Evolutionary conservation across 2,329 filamentous ascomycete species (phyloP), one percentile per base, ranked within the genome.

Genomic region (Ascochyta clinopodiicola): DNA sequence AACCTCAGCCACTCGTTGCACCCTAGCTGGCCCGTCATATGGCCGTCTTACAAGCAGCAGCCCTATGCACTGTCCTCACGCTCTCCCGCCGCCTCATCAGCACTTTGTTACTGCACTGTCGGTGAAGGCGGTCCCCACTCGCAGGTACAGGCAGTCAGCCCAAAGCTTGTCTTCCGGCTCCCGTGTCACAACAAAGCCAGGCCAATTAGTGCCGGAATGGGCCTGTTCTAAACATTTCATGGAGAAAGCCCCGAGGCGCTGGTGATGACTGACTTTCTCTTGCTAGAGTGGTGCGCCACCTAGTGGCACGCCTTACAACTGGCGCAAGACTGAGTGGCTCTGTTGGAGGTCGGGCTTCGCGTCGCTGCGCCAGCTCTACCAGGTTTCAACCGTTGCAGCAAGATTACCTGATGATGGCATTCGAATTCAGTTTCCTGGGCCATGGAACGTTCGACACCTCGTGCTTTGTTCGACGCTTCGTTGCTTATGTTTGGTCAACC

Each of bases 51-150:
- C 58, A 51, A 49, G 52, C 56, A 63, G 32, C 61, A 64, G 66
- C 66, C 66, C 63, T 69, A 69, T 60, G 64, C 66, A 69, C 57
- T 57, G 56, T 58, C 61, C 57, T 59, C 61, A 66, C 59, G 56
- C 60, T 61, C 60, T 61, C 56, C 66, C 62, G 64, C 60, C 49
- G 64, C 64, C 61, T 61, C 66, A 67, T 69, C 66, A 69, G 63
- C 66, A 69, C 64, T 61, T 42, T 52, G 54, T 65, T 69, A 63
- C 59, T 66, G 58, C 60, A 53, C 46, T 59, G 61, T 67, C 60
- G 61, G 63, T 67, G 64, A 62, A 46, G 42, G 45, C 55, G 57
- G 36, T 50, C 29, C 58, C 61, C 56, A 47, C 42, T 57, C 34
- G 49, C 57, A 58, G 54, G 55, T 59, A 57, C 51, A 39, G 52